phyloP scores from a whole-genome alignment of 2,329 filamentous ascomycete genomes.

The Claviceps quebecensis region DNA sequence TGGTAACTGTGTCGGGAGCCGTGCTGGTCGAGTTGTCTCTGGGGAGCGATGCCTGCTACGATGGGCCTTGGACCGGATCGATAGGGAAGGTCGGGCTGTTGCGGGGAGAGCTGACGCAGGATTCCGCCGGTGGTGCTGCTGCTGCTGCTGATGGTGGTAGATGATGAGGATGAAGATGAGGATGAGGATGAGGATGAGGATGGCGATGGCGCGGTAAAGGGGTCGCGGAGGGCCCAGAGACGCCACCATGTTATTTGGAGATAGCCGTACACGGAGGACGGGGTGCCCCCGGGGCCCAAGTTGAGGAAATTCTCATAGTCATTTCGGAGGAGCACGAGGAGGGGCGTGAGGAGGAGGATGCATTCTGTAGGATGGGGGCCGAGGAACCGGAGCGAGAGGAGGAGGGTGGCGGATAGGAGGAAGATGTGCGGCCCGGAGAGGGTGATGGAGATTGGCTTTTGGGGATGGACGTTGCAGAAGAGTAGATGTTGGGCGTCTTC shows the following conservation, averaged over 20 bases:
- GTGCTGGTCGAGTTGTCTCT: conserved; percentile 61
- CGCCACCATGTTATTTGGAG: conserved; percentile 58
- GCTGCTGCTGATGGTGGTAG: conserved; percentile 10
- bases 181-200: conserved; percentile 30
- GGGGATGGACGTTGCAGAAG: conserved; percentile 20
- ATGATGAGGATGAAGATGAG: too few species aligned
- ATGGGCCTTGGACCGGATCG: conserved; percentile 50
- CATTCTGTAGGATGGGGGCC: conserved; percentile 32
- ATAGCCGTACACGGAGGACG: conserved; percentile 59
- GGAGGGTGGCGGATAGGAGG: conserved; percentile 28
- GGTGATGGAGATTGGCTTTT: conserved; percentile 38
- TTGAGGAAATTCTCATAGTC: conserved; percentile 66
- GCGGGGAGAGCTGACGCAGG: conserved; percentile 22
- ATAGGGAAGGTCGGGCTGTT: conserved; percentile 36
- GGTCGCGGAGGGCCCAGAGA: conserved; percentile 56
- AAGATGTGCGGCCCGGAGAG: conserved; percentile 37
- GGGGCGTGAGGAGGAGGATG: conserved; percentile 34
- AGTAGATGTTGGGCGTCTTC: neutral
- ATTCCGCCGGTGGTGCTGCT: conserved; percentile 30
- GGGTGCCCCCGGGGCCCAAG: conserved; percentile 69
- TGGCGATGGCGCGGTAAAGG: conserved; percentile 44
- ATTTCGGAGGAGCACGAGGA: conserved; percentile 41
- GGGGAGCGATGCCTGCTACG: conserved; percentile 66
- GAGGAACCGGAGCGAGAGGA: conserved; percentile 37
- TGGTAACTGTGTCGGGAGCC: conserved; percentile 39